These are phyloP conservation scores for Chytriomyces hyalinus DNA, from an alignment of 192 early-diverging fungal genomes.

Conservation along the genomic window DNA sequence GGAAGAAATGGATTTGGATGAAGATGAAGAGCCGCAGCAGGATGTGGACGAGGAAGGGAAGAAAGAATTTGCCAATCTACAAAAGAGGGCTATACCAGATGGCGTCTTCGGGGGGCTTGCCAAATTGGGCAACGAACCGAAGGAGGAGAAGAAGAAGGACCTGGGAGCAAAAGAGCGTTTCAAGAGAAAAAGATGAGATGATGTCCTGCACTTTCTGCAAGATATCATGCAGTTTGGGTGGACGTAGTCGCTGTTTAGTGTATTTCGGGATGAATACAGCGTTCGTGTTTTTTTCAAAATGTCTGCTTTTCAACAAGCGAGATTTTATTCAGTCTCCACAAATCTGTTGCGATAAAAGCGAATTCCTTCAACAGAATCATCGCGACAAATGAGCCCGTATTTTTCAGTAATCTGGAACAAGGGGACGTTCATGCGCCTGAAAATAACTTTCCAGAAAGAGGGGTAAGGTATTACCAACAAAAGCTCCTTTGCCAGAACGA, in stretches of 20 bases:
- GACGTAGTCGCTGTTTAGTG: not conserved
- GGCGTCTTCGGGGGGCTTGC: conserved; percentile 60
- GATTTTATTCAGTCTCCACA: conserved; percentile 3
- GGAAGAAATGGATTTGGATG: conserved; percentile 33
- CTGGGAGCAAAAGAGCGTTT: conserved; percentile 62
- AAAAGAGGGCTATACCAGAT: conserved; percentile 52
- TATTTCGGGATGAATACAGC: not conserved
- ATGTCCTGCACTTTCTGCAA: not conserved
- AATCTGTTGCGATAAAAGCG: conserved; percentile 82
- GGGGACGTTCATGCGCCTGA: conserved; percentile 45
- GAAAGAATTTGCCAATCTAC: conserved; percentile 34
- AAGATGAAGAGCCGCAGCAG: conserved; percentile 56
- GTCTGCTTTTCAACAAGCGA: not conserved
- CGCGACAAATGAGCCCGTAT: conserved; percentile 80
- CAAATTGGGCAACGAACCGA: conserved; percentile 6
- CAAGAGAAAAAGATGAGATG: conserved; percentile 52
- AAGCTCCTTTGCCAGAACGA: conserved; percentile 70
- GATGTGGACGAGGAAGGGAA: conserved; percentile 43
- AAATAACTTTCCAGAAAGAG: conserved; percentile 28
- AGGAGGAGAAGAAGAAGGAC: conserved; percentile 42
- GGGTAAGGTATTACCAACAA: conserved; percentile 60
- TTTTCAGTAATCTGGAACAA: conserved; percentile 75
- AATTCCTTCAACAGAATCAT: conserved; percentile 85
- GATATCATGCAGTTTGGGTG: too few species aligned
- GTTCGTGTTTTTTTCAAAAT: not conserved